A percentile compares a stretch with the other conserved stretches of the same genome.
phyloP scores from a whole-genome alignment of 306 rosid species.

The Sindora glabra region DNA sequence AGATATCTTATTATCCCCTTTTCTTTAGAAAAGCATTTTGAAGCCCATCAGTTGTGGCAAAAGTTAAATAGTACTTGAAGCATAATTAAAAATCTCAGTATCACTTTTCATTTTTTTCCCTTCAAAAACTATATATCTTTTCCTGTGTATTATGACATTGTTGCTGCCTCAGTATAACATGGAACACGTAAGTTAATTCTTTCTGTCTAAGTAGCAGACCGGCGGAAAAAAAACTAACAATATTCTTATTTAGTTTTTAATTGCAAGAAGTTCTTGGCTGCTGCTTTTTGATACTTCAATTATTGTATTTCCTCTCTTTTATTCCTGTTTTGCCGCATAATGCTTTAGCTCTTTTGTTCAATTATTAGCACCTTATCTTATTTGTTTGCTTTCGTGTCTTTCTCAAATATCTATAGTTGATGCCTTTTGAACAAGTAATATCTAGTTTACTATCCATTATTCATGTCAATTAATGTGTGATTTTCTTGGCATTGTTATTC shows the following conservation, averaged over 20 bases:
- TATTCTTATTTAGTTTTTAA: not conserved
- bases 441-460: not conserved
- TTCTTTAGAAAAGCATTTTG: too few species aligned
- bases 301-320: not conserved
- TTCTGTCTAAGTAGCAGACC: not conserved
- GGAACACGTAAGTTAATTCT: not conserved
- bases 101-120: too few species aligned
- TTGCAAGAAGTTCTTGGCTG: not conserved
- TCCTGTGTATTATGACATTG: too few species aligned
- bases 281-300: too few species aligned
- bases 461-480: not conserved
- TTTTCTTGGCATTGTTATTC: not conserved
- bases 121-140: too few species aligned
- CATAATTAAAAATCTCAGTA: too few species aligned
- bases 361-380: not conserved
- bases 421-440: not conserved
- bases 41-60: too few species aligned
- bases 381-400: not conserved
- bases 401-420: not conserved
- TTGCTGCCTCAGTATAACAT: too few species aligned
- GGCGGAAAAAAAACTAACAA: not conserved
- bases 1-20: too few species aligned
- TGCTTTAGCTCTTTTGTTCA: not conserved
- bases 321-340: not conserved
- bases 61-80: too few species aligned